Percentiles rank a stretch among this genome's conserved stretches.
These are phyloP conservation scores for Vicia villosa DNA, from an alignment of 306 rosid genomes.

Conservation along the genomic window DNA sequence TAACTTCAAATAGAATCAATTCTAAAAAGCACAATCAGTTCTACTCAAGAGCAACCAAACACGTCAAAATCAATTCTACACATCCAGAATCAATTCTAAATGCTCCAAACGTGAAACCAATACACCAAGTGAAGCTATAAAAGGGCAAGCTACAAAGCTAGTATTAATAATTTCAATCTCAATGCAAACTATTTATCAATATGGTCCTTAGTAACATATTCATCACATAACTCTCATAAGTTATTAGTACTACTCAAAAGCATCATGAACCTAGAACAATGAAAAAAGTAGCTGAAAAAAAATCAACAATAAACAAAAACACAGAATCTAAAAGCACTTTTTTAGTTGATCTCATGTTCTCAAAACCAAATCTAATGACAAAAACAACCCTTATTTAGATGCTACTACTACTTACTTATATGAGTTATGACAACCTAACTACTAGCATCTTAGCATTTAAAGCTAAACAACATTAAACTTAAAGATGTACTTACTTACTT, in stretches of 20 bases:
- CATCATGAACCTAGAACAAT: conserved; percentile 24
- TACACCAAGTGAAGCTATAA: conserved; percentile 17
- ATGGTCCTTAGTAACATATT: too few relatives aligned
- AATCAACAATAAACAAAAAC: conserved; percentile 25
- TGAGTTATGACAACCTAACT: conserved; percentile 42
- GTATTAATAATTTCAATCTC: conserved; percentile 12
- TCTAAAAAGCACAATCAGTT: too few relatives aligned
- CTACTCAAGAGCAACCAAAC: too few relatives aligned
- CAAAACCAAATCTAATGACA: conserved; percentile 29
- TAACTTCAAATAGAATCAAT: too few relatives aligned
- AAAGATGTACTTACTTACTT: conserved; percentile 25
- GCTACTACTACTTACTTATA: conserved; percentile 21
- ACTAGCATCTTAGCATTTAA: conserved; percentile 41
- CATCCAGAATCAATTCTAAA: too few relatives aligned
- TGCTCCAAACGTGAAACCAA: too few relatives aligned
- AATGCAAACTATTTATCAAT: conserved; percentile 10
- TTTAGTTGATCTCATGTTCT: conserved; percentile 31
- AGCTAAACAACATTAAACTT: conserved; percentile 34
- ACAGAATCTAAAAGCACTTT: conserved; percentile 33
- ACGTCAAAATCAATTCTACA: too few relatives aligned
- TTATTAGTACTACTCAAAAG: too few relatives aligned
- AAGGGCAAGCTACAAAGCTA: conserved; percentile 13
- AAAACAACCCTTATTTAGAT: conserved; percentile 41
- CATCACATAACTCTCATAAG: too few relatives aligned
- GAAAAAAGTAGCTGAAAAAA: conserved; percentile 15